These are phyloP conservation scores for Solanum hybrid DNA, from an alignment of 305 asterid species.

Conservation along the genomic window DNA sequence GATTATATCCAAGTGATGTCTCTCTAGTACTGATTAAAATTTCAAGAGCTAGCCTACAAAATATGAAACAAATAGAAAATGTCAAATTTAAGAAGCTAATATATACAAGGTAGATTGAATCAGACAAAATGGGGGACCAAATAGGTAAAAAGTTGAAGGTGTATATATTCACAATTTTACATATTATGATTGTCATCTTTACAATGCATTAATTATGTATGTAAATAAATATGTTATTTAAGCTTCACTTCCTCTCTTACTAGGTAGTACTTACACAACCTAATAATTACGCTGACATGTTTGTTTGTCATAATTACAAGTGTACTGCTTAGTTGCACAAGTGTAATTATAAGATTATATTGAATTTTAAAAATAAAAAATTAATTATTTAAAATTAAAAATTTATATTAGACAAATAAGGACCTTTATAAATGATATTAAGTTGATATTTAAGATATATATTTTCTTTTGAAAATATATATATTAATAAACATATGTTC, in stretches of 20 bases:
- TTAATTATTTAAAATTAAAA: too few relatives aligned
- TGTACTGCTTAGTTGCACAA: fast-evolving
- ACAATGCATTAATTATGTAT: background rate
- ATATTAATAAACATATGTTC: too few relatives aligned
- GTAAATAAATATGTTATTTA: background rate
- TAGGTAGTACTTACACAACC: too few relatives aligned
- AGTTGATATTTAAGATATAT: too few relatives aligned
- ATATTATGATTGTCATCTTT: background rate
- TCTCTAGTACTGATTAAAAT: background rate
- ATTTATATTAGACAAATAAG: too few relatives aligned
- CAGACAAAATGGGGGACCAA: background rate
- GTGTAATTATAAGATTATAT: too few relatives aligned
- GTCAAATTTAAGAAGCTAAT: background rate
- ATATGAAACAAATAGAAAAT: background rate
- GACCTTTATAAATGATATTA: too few relatives aligned
- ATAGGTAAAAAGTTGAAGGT: background rate
- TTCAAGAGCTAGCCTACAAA: background rate
- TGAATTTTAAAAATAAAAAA: too few relatives aligned
- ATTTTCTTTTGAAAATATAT: too few relatives aligned
- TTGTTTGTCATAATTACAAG: too few relatives aligned
- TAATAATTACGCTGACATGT: too few relatives aligned
- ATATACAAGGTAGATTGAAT: background rate
- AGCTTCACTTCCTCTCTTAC: background rate
- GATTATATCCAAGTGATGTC: background rate
- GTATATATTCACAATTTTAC: background rate